Conservation (phyloP, 2,329 filamentous ascomycete species). For the Aspergillus bombycis region DNA sequence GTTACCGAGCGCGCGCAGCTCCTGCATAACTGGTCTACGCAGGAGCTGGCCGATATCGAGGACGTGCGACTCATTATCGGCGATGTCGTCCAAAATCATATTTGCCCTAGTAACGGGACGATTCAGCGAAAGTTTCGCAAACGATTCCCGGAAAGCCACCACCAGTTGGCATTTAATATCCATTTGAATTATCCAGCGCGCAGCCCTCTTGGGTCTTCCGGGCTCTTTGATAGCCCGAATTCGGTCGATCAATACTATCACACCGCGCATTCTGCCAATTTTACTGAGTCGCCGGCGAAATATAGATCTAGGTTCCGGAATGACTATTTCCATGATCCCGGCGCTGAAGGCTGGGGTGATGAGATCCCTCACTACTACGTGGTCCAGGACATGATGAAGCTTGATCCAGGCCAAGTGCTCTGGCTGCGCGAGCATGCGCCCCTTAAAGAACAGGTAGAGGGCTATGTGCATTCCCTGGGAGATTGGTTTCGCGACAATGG, state of each 20-base stretch:
- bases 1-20: conserved; percentile 58
- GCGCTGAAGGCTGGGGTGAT: conserved; percentile 66
- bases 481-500: conserved; percentile 68
- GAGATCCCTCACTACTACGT: conserved; percentile 67
- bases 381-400: conserved; percentile 66
- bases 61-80: conserved; percentile 60
- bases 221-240: conserved; percentile 14
- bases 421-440: conserved; percentile 60
- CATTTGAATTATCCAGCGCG: conserved; percentile 53
- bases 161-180: conserved; percentile 56
- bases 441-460: conserved; percentile 61
- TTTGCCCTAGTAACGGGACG: conserved; percentile 65
- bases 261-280: conserved; percentile 24
- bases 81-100: conserved; percentile 59
- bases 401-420: conserved; percentile 63
- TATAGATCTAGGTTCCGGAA: conserved; percentile 52
- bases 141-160: conserved; percentile 54
- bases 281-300: conserved; percentile 33
- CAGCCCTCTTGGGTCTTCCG: conserved; percentile 5
- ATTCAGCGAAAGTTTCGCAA: conserved; percentile 63
- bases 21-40: conserved; percentile 61
- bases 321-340: conserved; percentile 55
- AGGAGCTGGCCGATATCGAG: conserved; percentile 61
- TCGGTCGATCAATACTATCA: conserved; percentile 27
- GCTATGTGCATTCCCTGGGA: conserved; percentile 54